A percentile compares a stretch with the other conserved stretches of the same genome.
Conservation (phyloP, 2,329 filamentous ascomycete genomes). For the Dendrostoma leiphaemia region DNA sequence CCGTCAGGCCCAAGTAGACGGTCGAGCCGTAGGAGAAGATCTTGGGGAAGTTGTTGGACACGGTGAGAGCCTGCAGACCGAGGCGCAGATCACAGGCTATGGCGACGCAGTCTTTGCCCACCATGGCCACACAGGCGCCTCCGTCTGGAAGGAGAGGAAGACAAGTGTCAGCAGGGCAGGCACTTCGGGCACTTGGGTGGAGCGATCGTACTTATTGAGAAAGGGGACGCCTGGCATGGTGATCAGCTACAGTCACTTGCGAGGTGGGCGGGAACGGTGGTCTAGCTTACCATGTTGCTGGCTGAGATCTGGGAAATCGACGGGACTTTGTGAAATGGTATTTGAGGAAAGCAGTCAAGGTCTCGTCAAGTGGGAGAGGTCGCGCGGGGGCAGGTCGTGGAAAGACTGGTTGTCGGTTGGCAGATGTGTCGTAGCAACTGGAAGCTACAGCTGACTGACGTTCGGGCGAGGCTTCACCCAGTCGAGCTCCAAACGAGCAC, state of each 20-base stretch:
- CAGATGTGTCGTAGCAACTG: conserved; percentile 4
- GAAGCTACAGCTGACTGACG: conserved; percentile 13
- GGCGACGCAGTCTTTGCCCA: conserved; percentile 98
- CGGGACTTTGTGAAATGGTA: neutral
- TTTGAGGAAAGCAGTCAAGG: neutral
- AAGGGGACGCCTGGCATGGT: conserved; percentile 71
- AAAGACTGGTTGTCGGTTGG: neutral
- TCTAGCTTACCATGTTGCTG: conserved; percentile 32
- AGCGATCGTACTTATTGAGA: conserved; percentile 75
- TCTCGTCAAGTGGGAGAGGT: neutral
- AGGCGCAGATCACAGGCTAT: conserved; percentile 99
- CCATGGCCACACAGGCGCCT: conserved; percentile 97
- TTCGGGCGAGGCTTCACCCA: conserved; percentile 15
- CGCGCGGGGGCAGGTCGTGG: neutral
- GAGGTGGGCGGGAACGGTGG: neutral
- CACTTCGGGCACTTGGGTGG: neutral
- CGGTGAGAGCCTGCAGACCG: conserved; percentile 91
- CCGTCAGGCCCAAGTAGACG: conserved; percentile 92
- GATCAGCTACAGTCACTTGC: conserved; percentile 30
- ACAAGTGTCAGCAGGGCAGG: conserved; percentile 21
- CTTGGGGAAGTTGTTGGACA: conserved; percentile 99
- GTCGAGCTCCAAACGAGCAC: conserved; percentile 3
- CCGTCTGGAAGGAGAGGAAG: conserved; percentile 56
- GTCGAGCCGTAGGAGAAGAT: conserved; percentile 92
- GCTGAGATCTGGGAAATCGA: neutral